A percentile compares a stretch with the other conserved stretches of the same genome.
Evolutionary conservation across 345 rosid genomes (phyloP).

Genomic region (Citrus medica): DNA sequence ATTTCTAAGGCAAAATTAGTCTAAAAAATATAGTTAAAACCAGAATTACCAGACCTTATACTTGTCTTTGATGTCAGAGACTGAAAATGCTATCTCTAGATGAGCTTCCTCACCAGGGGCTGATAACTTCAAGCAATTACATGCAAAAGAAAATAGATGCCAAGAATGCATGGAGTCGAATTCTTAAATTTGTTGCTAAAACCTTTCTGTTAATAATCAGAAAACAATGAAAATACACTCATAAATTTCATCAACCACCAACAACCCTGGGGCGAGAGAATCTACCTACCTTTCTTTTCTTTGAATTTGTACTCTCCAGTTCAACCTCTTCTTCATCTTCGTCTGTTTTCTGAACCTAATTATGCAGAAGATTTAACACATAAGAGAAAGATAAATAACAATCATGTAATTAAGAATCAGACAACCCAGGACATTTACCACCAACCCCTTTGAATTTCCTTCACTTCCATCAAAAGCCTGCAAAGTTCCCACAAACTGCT

Average conservation of each 20-base stretch:
- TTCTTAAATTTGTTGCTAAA: neutral
- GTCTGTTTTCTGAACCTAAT: constrained; percentile 27
- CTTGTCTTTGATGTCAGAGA: constrained; percentile 56
- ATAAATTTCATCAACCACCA: neutral
- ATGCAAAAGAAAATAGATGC: constrained; percentile 3
- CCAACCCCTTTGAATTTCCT: neutral
- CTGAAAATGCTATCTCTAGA: constrained; percentile 43
- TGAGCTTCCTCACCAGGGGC: constrained; percentile 34
- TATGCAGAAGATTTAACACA: neutral
- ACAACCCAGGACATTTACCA: neutral
- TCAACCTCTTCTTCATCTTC: constrained; percentile 27
- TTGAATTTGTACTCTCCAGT: constrained; percentile 27
- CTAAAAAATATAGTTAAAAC: neutral
- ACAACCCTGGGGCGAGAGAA: neutral
- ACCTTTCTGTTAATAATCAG: neutral
- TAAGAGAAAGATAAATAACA: neutral
- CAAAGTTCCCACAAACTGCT: neutral
- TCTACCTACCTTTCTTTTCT: constrained; percentile 47
- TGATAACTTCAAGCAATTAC: constrained; percentile 25
- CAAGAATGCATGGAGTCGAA: neutral
- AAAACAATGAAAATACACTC: neutral
- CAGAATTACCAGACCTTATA: constrained; percentile 53
- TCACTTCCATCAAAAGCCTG: neutral
- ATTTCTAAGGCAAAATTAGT: neutral
- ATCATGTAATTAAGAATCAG: neutral